phyloP scores from a whole-genome alignment of 768 basidiomycete species.

The Lentinula raphanica region DNA sequence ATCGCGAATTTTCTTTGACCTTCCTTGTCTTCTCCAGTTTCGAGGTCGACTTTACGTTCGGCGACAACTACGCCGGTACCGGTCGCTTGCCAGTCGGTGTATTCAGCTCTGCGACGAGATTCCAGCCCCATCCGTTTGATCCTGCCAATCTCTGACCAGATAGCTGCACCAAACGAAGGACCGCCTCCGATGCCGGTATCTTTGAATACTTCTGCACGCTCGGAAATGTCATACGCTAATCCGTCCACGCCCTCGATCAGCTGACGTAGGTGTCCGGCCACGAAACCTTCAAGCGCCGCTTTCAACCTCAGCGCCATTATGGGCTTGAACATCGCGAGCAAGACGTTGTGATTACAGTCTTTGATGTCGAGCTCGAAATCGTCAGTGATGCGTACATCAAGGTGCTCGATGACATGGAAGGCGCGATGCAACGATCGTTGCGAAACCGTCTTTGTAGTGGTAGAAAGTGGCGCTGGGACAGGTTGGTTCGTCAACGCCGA shows the following conservation, averaged over 20 bases:
- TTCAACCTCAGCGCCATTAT: conserved; percentile 51
- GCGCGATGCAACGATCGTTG: conserved; percentile 42
- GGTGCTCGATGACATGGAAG: conserved; percentile 56
- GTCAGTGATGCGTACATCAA: conserved; percentile 50
- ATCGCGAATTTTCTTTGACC: conserved; percentile 45
- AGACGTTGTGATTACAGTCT: conserved; percentile 58
- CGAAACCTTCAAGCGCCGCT: conserved; percentile 53
- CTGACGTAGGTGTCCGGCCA: conserved; percentile 50
- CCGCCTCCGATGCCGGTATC: conserved; percentile 54
- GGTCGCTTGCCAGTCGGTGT: conserved; percentile 48
- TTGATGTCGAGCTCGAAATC: conserved; percentile 50
- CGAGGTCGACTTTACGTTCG: conserved; percentile 22
- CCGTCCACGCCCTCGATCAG: conserved; percentile 50
- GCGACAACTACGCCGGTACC: conserved; percentile 61
- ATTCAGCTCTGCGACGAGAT: conserved; percentile 24
- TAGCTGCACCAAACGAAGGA: conserved; percentile 46
- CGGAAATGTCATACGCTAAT: conserved; percentile 53
- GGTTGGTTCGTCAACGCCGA: not conserved
- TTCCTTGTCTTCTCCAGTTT: conserved; percentile 21
- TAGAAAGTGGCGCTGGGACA: not conserved
- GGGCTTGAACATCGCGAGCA: conserved; percentile 60
- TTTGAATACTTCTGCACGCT: conserved; percentile 56
- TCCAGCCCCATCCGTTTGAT: conserved; percentile 32
- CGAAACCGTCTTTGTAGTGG: conserved; percentile 21
- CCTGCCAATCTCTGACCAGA: conserved; percentile 68